Evolutionary conservation across 2,329 filamentous ascomycete genomes (phyloP).

Genomic region (Colletotrichum tofieldiae): DNA sequence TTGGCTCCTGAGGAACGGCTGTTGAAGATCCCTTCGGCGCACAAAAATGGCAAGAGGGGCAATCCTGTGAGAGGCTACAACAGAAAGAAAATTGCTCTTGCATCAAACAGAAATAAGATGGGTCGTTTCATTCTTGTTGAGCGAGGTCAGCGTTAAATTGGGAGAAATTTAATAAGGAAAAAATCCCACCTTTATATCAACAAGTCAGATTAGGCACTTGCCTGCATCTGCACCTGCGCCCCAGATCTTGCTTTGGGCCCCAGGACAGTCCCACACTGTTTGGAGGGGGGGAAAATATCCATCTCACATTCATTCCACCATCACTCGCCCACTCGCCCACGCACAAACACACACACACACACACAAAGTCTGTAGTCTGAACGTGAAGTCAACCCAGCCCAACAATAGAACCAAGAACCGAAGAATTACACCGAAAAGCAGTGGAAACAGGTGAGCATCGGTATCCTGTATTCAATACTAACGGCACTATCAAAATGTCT

Average conservation of each 20-base stretch:
- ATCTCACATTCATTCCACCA: not conserved
- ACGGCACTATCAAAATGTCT: not conserved
- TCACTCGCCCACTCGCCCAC: not conserved
- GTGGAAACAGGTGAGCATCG: not conserved
- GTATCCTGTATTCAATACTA: not conserved
- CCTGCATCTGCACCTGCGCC: not conserved
- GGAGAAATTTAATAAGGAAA: not conserved
- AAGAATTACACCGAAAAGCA: not conserved
- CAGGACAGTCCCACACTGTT: constrained; percentile 19
- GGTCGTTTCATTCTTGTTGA: not conserved
- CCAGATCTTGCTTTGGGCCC: constrained; percentile 1
- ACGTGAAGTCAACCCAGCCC: constrained; percentile 1
- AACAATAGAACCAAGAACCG: not conserved
- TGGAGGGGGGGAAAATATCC: constrained; percentile 13
- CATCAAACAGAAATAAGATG: not conserved
- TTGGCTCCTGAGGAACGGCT: not conserved
- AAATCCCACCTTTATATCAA: not conserved
- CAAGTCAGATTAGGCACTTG: not conserved
- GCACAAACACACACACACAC: not conserved
- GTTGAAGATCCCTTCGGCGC: not conserved
- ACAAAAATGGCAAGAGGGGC: not conserved
- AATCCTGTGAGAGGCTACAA: not conserved
- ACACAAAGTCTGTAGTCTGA: not conserved
- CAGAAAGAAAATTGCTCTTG: not conserved
- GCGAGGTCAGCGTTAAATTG: not conserved